phyloP scores from a whole-genome alignment of 768 basidiomycete genomes.

The Calvatia gigantea region DNA sequence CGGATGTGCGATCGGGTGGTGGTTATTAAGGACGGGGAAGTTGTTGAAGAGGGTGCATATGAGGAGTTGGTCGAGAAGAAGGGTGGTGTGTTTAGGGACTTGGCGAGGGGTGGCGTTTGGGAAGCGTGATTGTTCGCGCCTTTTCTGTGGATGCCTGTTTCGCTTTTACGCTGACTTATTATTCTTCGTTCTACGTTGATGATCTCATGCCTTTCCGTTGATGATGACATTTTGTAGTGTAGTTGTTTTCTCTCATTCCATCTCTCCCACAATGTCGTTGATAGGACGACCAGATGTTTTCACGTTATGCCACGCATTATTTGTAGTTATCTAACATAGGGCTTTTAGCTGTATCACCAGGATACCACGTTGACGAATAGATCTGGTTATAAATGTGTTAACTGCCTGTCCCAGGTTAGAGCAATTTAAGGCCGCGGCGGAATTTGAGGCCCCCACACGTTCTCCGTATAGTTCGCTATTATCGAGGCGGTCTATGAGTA shows the following conservation, averaged over 20 bases:
- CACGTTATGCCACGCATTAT: background rate
- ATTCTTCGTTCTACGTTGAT: background rate
- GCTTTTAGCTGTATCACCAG: background rate
- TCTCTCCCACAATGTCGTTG: background rate
- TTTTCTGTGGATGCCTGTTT: background rate
- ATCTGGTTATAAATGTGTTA: background rate
- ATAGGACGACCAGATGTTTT: background rate
- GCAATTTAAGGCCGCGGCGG: no score
- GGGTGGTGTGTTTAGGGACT: slow-evolving; percentile 65
- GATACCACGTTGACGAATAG: background rate
- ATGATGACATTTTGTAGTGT: background rate
- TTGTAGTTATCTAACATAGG: background rate
- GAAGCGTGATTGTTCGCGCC: slow-evolving; percentile 11
- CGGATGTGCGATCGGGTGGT: slow-evolving; percentile 86
- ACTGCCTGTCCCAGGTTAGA: no score
- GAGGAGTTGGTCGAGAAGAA: slow-evolving; percentile 61
- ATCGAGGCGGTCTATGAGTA: no score
- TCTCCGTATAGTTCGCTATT: no score
- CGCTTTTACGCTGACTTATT: background rate
- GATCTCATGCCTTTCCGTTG: background rate
- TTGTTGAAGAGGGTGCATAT: slow-evolving; percentile 78
- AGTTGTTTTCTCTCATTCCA: background rate
- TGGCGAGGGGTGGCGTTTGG: slow-evolving; percentile 76
- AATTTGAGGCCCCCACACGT: no score
- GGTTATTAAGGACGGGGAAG: slow-evolving; percentile 71